Evolutionary conservation across 2,329 filamentous ascomycete species (phyloP), one percentile per base, ranked within the genome.

Genomic region (Fusarium hostae): DNA sequence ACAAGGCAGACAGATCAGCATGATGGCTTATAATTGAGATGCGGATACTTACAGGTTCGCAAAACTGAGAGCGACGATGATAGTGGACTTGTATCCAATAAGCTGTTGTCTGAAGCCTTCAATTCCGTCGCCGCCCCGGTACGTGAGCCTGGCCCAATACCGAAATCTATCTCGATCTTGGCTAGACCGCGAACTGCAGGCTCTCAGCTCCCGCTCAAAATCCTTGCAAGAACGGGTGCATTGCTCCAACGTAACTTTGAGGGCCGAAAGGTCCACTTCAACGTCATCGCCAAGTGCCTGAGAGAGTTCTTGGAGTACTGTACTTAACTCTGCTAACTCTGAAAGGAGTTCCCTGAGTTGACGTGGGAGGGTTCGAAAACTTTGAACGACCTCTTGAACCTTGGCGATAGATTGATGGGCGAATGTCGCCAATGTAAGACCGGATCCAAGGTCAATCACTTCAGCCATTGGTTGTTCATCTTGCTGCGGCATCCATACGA

Each of bases 101-200:
- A 86, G 68, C 41, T 82, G 68, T 28, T 78, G 71, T 41, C 77
- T 78, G 59, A 85, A 85, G 54, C 78, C 79, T 65, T 81, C 79
- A 47, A 85, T 81, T 66, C 84, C 78, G 45, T 84, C 79, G 32
- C 81, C 82, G 79, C 84, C 83, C 15, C 51, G 22, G 56, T 84
- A 85, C 64, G 68, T 80, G 48, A 85, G 69, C 71, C 78, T 82
- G 8, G 82, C 81, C 84, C 82, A 85, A 70, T 84, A 83, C 48
- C 81, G 80, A 72, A 85, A 84, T 72, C 81, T 85, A 26, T 78
- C 77, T 58, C 79, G 76, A 64, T 68, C 73, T 35, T 68, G 76
- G 26, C 70, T 75, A 40, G 82, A 84, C 35, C 73, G 79, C 44
- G 76, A 74, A 39, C 75, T 76, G 63, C 74, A 82, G 75, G 80